Conservation (phyloP, 2,329 filamentous ascomycete species). For the Dactylellina parvicollis region DNA sequence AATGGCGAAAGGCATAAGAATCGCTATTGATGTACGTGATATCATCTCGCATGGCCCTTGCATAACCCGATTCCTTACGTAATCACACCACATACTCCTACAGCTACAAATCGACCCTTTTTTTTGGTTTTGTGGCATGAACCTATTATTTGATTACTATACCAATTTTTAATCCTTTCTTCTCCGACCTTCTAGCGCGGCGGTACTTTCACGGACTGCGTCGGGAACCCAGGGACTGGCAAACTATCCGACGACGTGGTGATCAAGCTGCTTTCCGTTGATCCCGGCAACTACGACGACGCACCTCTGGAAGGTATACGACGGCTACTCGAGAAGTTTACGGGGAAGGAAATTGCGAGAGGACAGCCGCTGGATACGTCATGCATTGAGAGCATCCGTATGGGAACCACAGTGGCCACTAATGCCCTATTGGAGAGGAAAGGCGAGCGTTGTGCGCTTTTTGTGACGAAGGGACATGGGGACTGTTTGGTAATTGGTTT, state of each 20-base stretch:
- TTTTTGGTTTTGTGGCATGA: too few relatives aligned
- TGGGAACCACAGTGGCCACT: constrained; percentile 95
- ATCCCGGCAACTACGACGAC: constrained; percentile 89
- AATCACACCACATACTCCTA: constrained; percentile 5
- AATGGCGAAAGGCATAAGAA: constrained; percentile 58
- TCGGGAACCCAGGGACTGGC: constrained; percentile 78
- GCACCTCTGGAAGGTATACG: constrained; percentile 91
- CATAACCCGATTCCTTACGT: constrained; percentile 4
- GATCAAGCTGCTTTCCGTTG: constrained; percentile 88
- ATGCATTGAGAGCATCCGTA: constrained; percentile 85
- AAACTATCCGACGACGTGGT: constrained; percentile 78
- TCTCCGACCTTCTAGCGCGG: constrained; percentile 68
- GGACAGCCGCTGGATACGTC: constrained; percentile 82
- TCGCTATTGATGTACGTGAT: constrained; percentile 58
- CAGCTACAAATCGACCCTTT: neutral
- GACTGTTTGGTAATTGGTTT: constrained; percentile 84
- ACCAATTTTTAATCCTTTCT: constrained; percentile 21
- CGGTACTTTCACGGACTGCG: constrained; percentile 92
- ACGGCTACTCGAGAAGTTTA: constrained; percentile 82
- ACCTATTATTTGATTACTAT: constrained; percentile 30
- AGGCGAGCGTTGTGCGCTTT: constrained; percentile 85
- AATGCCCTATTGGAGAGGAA: constrained; percentile 91
- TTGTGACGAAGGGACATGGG: constrained; percentile 86
- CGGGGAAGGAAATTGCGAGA: constrained; percentile 77
- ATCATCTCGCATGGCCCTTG: constrained; percentile 26